Conservation (phyloP, 2,329 filamentous ascomycete genomes). For the Xylariales sp. region DNA sequence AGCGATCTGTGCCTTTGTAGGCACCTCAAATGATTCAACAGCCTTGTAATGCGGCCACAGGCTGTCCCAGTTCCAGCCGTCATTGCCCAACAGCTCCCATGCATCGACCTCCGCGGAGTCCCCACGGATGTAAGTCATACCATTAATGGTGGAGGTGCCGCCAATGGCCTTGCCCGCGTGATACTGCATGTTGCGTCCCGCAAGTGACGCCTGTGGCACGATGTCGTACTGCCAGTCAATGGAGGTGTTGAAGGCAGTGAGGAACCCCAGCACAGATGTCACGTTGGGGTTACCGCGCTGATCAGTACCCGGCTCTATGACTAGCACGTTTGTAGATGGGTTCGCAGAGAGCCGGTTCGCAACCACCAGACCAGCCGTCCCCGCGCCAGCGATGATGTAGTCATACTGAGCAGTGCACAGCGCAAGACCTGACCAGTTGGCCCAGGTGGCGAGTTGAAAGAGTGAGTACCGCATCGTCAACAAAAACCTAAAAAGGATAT, state of each 20-base stretch:
- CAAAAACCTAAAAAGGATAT: too few species aligned
- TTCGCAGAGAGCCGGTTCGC: constrained; percentile 32
- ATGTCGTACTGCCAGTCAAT: constrained; percentile 28
- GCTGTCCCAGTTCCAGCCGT: constrained; percentile 39
- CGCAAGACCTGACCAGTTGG: neutral
- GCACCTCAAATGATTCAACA: constrained; percentile 30
- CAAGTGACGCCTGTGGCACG: constrained; percentile 21
- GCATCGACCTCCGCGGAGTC: constrained; percentile 35
- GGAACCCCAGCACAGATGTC: constrained; percentile 21
- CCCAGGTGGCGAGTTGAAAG: too few species aligned
- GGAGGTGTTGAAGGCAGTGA: constrained; percentile 17
- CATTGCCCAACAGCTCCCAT: constrained; percentile 38
- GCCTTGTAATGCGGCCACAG: constrained; percentile 43
- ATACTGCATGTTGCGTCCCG: constrained; percentile 26
- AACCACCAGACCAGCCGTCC: constrained; percentile 30
- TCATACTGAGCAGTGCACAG: constrained; percentile 21
- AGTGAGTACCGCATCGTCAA: too few species aligned
- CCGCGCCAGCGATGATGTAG: constrained; percentile 34
- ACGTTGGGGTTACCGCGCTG: constrained; percentile 28
- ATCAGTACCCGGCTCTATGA: constrained; percentile 33
- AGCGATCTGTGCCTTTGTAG: constrained; percentile 26
- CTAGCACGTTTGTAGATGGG: constrained; percentile 23
- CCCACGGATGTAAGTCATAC: constrained; percentile 42
- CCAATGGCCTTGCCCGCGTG: constrained; percentile 33
- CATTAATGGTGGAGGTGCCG: constrained; percentile 35